phyloP scores from a whole-genome alignment of 1,284 basidiomycete species.

The Cryptococcus deneoformans region DNA sequence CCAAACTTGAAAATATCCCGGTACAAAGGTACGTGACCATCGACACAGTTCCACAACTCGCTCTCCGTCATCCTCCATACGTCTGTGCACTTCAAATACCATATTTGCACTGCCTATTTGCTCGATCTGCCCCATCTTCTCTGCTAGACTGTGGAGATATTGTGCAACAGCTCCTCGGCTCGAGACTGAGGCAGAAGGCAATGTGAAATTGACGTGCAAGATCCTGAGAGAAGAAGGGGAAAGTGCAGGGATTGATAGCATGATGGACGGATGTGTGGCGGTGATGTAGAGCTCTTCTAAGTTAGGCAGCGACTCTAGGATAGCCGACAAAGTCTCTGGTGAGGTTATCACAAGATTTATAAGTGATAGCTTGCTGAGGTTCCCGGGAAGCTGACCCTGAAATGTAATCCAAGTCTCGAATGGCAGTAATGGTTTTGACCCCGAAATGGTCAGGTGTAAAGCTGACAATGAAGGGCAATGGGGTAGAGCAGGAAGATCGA shows the following conservation, averaged over 20 bases:
- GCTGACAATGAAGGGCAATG: conserved; percentile 18
- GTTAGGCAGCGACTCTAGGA: conserved; percentile 13
- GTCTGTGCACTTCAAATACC: conserved; percentile 41
- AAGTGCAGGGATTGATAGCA: not conserved
- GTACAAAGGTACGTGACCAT: conserved; percentile 32
- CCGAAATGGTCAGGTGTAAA: conserved; percentile 34
- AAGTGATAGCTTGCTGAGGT: conserved; percentile 28
- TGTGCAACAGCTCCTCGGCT: not conserved
- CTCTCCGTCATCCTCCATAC: conserved; percentile 22
- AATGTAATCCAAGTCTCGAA: conserved; percentile 8
- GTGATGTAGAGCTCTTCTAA: conserved; percentile 38
- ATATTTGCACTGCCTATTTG: conserved; percentile 43
- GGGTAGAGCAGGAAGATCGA: conserved; percentile 32
- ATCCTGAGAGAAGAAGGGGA: not conserved
- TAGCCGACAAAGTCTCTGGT: conserved; percentile 6
- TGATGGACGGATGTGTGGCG: too few species aligned
- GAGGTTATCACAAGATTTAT: conserved; percentile 30
- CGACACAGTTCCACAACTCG: conserved; percentile 30
- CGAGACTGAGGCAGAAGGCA: not conserved
- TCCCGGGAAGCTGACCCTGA: conserved; percentile 5
- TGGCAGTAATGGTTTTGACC: conserved; percentile 14
- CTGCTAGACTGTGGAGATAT: conserved; percentile 28
- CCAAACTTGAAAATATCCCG: conserved; percentile 48
- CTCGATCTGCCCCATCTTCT: conserved; percentile 23
- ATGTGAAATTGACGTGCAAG: not conserved